phyloP scores from a whole-genome alignment of 2,329 filamentous ascomycete genomes.

The Colletotrichum falcatum region DNA sequence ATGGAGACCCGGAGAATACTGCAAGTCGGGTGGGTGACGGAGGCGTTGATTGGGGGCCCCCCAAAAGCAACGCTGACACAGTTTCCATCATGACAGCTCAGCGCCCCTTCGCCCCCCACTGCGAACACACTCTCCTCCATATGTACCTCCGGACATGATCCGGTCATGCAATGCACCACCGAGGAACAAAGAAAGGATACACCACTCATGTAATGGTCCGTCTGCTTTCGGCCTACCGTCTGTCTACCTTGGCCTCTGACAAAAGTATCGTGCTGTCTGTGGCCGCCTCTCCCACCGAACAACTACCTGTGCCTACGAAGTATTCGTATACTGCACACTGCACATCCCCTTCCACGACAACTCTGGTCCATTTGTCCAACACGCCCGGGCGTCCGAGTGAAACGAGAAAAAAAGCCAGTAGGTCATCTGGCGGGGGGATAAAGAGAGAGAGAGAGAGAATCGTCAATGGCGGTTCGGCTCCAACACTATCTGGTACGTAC shows the following conservation, averaged over 20 bases:
- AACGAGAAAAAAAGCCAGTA: constrained; percentile 21
- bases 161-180: background rate
- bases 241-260: background rate
- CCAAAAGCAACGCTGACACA: constrained; percentile 21
- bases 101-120: background rate
- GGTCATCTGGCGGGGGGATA: constrained; percentile 14
- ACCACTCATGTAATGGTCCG: background rate
- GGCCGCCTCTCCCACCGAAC: background rate
- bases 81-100: background rate
- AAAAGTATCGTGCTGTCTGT: background rate
- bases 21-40: constrained; percentile 8
- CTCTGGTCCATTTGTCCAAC: constrained; percentile 8
- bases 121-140: background rate
- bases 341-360: constrained; percentile 2
- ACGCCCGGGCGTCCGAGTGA: constrained; percentile 19
- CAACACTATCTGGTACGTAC: constrained; percentile 26
- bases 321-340: background rate
- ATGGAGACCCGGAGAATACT: background rate
- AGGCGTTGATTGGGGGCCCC: background rate
- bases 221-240: background rate
- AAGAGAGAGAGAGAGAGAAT: constrained; percentile 13
- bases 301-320: background rate
- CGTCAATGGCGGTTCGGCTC: constrained; percentile 31
- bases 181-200: background rate
- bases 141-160: background rate